Evolutionary conservation across 1,284 basidiomycete species (phyloP), one percentile per base, ranked within the genome.

Genomic region (Ceratobasidium sp.): DNA sequence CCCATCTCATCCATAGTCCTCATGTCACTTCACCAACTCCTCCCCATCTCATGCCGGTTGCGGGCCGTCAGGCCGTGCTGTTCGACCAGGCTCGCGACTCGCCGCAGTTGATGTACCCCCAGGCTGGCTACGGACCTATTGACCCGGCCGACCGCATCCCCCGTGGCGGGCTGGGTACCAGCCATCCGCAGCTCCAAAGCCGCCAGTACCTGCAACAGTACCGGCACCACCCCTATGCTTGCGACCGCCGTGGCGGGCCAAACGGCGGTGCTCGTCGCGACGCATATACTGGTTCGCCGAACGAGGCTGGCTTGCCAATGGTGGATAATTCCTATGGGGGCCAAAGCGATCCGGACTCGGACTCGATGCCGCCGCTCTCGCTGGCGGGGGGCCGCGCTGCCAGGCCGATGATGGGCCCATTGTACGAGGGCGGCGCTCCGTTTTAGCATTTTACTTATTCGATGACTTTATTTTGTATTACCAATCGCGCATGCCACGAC

Each of bases 211-310:
- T 62, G 9, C 44, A 30, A 4, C 60, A 62, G 28, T 23, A 48
- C 28, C 60, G 60, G 28, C 28, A 48, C n/a, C 60, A 62, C 28
- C 60, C 60, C 44, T 62, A 62, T 62, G 59, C 40, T 42, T 42
- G 42, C 23, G 59, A 61, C 28, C 59, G 25, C 25, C 59, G 42
- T 30, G 59, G 42, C 9, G 18, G 44, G 4, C 56, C 36, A 23
- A 48, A 16, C 7, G 40, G 11, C 16, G 25, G 28, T 18, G 28
- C 2, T 14, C 44, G 18, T 21, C 2, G 14, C 4, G 25, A 62
- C 12, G 16, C 7, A 28, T 48, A 33, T 18, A 33, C 46, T 28
- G 28, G 18, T 9, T 36, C 28, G n/a, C 28, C 60, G 2, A 18
- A 8, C 53, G 53, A 56, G 25, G 28, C 28, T 7, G 25, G 46